phyloP scores from a whole-genome alignment of 495 filamentous ascomycete species.

The Talaromyces liani region DNA sequence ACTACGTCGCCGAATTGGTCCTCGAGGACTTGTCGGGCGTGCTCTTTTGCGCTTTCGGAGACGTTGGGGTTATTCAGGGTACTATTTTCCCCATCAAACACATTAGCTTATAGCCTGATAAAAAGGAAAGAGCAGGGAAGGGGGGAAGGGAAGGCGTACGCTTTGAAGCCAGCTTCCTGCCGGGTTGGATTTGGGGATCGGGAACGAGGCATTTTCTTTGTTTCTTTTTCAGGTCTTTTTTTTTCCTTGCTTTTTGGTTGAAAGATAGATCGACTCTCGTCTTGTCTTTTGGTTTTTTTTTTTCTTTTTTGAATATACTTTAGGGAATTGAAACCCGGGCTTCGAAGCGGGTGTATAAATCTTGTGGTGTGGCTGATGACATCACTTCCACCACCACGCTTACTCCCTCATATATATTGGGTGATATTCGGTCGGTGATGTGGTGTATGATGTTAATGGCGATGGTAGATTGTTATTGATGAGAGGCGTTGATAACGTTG shows the following conservation, averaged over 20 bases:
- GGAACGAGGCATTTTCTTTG: conserved; percentile 7
- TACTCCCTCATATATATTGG: background rate
- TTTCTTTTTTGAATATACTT: background rate
- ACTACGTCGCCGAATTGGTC: conserved; percentile 2
- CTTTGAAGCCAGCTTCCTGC: conserved; percentile 17
- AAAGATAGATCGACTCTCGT: background rate
- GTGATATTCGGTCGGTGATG: background rate
- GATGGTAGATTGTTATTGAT: background rate
- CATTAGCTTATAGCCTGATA: no score
- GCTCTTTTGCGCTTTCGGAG: background rate
- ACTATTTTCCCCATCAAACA: no score
- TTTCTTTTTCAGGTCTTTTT: background rate
- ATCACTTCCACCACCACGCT: background rate
- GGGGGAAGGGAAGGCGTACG: conserved; percentile 11
- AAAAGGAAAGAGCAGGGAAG: no score
- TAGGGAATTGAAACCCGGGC: background rate
- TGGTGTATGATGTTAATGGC: background rate
- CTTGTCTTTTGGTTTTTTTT: background rate
- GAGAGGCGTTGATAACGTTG: background rate
- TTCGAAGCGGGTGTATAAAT: background rate
- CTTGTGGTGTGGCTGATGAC: background rate
- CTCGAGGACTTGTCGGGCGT: conserved; percentile 11
- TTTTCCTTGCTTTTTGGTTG: background rate
- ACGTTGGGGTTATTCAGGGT: conserved; percentile 7
- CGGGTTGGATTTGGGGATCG: conserved; percentile 6